Conservation (phyloP, 2,329 filamentous ascomycete species). For the Esteya vermicola region DNA sequence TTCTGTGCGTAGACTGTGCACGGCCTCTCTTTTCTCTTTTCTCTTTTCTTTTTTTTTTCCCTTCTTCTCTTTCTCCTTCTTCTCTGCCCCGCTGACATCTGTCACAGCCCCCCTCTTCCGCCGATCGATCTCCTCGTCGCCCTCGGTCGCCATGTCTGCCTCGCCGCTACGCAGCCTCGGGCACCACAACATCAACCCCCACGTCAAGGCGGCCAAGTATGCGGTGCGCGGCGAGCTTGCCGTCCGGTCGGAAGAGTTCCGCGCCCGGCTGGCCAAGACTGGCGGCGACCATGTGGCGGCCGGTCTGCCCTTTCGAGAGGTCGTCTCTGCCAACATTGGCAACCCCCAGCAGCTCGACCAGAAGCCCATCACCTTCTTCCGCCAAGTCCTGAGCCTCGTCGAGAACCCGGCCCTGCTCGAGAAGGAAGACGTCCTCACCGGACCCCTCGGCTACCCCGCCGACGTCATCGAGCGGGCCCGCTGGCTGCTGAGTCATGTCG, state of each 20-base stretch:
- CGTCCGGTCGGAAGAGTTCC: constrained; percentile 83
- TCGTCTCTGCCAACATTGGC: constrained; percentile 97
- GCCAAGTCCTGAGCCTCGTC: constrained; percentile 82
- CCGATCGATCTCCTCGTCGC: too few relatives aligned
- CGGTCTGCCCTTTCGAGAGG: constrained; percentile 65
- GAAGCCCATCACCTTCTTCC: constrained; percentile 98
- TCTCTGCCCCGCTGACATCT: too few relatives aligned
- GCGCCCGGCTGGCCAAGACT: constrained; percentile 53
- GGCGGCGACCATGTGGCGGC: constrained; percentile 19
- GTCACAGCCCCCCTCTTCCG: too few relatives aligned
- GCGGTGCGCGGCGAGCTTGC: constrained; percentile 93
- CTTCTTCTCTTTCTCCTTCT: too few relatives aligned
- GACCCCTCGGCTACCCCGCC: constrained; percentile 68
- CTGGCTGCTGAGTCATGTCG: constrained; percentile 66
- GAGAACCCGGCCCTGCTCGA: constrained; percentile 81
- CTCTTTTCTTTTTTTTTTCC: too few relatives aligned
- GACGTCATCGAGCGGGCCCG: constrained; percentile 79
- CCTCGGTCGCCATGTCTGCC: too few relatives aligned
- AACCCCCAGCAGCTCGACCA: constrained; percentile 98
- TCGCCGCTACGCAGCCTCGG: constrained; percentile 39
- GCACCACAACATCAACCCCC: constrained; percentile 81
- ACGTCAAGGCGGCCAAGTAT: constrained; percentile 80
- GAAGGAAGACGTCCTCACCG: constrained; percentile 64
- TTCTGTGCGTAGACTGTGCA: too few relatives aligned
- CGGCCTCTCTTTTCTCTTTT: too few relatives aligned